Evolutionary conservation across 1,284 basidiomycete species (phyloP).

Genomic region (Ceratobasidium sp.): DNA sequence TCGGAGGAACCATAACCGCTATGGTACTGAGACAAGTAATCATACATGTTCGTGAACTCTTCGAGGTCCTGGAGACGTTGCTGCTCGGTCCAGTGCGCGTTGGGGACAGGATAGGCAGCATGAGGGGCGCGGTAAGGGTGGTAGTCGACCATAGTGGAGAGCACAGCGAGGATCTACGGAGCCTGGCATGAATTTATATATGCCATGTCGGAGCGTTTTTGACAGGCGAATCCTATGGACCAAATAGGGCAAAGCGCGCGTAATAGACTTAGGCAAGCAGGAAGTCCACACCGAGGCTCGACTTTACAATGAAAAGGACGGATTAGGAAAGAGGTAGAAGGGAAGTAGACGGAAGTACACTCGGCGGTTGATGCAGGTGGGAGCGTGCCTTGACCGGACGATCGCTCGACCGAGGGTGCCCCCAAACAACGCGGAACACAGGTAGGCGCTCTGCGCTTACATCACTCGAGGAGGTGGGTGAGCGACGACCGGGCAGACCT

Average conservation of each 20-base stretch:
- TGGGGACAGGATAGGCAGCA: neutral
- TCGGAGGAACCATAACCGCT: neutral
- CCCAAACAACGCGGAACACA: too few relatives aligned
- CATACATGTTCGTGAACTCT: neutral
- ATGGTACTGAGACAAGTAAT: neutral
- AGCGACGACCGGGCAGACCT: neutral
- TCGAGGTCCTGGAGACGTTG: neutral
- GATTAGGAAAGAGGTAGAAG: neutral
- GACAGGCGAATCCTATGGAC: neutral
- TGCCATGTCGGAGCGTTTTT: neutral
- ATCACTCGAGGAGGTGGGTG: constrained; percentile 3
- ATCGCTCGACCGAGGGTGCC: neutral
- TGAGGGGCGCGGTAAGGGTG: neutral
- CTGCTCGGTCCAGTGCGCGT: neutral
- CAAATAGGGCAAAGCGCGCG: constrained; percentile 19
- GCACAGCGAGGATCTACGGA: neutral
- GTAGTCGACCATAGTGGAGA: constrained; percentile 17
- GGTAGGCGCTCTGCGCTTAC: neutral
- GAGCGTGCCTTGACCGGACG: constrained; percentile 15
- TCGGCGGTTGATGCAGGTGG: neutral
- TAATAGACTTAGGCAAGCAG: neutral
- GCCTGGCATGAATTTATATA: constrained; percentile 6
- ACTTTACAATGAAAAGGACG: constrained; percentile 15
- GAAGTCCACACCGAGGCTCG: constrained; percentile 9
- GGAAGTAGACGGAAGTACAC: neutral